These are phyloP conservation scores for Tricholoma sp. DNA, from an alignment of 768 basidiomycete species.

Conservation along the genomic window DNA sequence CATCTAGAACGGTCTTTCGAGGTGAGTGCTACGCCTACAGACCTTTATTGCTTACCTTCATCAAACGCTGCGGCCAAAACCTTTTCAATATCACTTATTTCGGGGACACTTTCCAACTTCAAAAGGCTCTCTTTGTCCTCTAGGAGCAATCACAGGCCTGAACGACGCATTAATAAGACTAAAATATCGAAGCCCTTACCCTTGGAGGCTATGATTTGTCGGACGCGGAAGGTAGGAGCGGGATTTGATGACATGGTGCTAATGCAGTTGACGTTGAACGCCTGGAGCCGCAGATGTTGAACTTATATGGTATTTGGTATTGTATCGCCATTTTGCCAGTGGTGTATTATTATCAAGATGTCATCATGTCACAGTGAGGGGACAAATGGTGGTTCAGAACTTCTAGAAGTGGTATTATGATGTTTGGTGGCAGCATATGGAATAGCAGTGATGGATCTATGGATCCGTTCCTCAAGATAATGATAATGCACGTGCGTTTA, in stretches of 20 bases:
- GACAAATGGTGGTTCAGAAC: too few relatives aligned
- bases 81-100: not conserved
- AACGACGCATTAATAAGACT: not conserved
- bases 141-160: not conserved
- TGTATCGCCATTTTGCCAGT: not conserved
- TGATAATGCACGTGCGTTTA: too few relatives aligned
- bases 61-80: constrained; percentile 2
- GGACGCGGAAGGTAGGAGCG: not conserved
- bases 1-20: not conserved
- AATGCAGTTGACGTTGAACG: not conserved
- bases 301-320: not conserved
- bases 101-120: not conserved
- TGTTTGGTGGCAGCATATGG: too few relatives aligned
- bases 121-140: not conserved
- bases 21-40: not conserved
- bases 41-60: constrained; percentile 1
- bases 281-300: not conserved
- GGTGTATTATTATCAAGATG: too few relatives aligned
- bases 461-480: too few relatives aligned
- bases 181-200: not conserved
- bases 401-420: too few relatives aligned
- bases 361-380: too few relatives aligned
- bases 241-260: not conserved
- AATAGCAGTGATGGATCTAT: too few relatives aligned
- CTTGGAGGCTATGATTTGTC: not conserved